Evolutionary conservation across 2,329 filamentous ascomycete species (phyloP).

Genomic region (Fusarium nematophilum): DNA sequence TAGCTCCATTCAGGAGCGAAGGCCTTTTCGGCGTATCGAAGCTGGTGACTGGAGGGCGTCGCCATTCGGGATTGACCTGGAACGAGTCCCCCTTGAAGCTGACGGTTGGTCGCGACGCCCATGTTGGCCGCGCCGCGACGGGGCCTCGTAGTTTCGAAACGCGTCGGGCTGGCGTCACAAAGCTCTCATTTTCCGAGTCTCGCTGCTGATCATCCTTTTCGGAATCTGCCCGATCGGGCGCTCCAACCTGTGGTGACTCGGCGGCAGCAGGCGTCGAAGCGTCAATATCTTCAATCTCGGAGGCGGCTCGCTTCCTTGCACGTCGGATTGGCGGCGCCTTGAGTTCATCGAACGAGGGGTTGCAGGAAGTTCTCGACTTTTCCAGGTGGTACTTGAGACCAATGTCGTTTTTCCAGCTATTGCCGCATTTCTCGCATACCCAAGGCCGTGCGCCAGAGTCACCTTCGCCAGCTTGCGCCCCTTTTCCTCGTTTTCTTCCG

Average conservation of each 20-base stretch:
- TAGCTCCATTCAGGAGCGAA: slow-evolving; percentile 18
- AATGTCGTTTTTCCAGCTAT: slow-evolving; percentile 67
- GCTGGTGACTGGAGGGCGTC: slow-evolving; percentile 34
- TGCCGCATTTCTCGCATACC: slow-evolving; percentile 64
- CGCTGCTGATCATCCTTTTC: slow-evolving; percentile 2
- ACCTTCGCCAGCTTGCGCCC: slow-evolving; percentile 17
- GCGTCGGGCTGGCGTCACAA: slow-evolving; percentile 5
- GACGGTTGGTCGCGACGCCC: slow-evolving; percentile 36
- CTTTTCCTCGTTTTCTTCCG: slow-evolving; percentile 18
- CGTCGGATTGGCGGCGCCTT: slow-evolving; percentile 26
- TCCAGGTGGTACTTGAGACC: slow-evolving; percentile 69
- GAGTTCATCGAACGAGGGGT: slow-evolving; percentile 53
- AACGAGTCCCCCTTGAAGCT: slow-evolving; percentile 36
- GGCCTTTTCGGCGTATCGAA: slow-evolving; percentile 30
- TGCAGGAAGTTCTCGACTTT: slow-evolving; percentile 66
- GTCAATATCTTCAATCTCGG: slow-evolving; percentile 18
- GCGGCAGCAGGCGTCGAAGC: neutral
- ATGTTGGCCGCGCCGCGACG: slow-evolving; percentile 27
- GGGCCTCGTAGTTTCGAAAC: slow-evolving; percentile 27
- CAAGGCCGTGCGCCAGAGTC: slow-evolving; percentile 48
- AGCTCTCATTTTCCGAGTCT: slow-evolving; percentile 5
- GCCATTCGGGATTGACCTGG: slow-evolving; percentile 37
- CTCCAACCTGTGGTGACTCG: slow-evolving; percentile 5
- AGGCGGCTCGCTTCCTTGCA: slow-evolving; percentile 19
- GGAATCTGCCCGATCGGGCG: neutral